Conservation (phyloP, 1,284 basidiomycete species). For the Inonotus hispidus region DNA sequence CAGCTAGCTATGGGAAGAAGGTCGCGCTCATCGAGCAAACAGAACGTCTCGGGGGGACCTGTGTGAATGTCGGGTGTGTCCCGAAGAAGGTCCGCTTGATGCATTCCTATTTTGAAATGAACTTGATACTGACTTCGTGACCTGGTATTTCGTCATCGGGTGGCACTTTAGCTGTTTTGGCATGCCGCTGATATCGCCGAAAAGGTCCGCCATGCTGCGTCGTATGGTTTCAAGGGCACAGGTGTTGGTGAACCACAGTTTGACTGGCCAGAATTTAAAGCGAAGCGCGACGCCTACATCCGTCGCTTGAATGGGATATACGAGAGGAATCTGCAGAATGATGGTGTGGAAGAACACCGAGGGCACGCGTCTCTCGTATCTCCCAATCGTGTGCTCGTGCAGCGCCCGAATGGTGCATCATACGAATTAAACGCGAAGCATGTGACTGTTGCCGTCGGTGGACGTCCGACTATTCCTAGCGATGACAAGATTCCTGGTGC, state of each 20-base stretch:
- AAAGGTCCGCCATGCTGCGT: slow-evolving; percentile 67
- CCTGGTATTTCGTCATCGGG: not conserved
- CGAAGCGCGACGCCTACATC: slow-evolving; percentile 95
- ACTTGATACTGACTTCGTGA: not conserved
- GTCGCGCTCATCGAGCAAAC: slow-evolving; percentile 85
- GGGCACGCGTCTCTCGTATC: slow-evolving; percentile 77
- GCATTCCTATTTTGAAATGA: not conserved
- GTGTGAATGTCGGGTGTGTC: slow-evolving; percentile 92
- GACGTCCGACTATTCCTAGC: slow-evolving; percentile 75
- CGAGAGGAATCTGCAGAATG: slow-evolving; percentile 81
- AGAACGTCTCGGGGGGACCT: slow-evolving; percentile 85
- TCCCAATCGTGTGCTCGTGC: slow-evolving; percentile 62
- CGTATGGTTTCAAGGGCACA: slow-evolving; percentile 68
- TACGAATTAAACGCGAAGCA: slow-evolving; percentile 72
- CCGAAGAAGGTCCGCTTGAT: slow-evolving; percentile 66
- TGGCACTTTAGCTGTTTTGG: slow-evolving; percentile 86
- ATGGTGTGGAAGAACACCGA: slow-evolving; percentile 84
- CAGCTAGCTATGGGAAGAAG: slow-evolving; percentile 91
- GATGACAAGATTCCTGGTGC: slow-evolving; percentile 87
- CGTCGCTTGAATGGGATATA: slow-evolving; percentile 90
- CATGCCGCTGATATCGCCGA: slow-evolving; percentile 93
- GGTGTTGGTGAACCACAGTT: slow-evolving; percentile 59
- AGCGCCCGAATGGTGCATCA: slow-evolving; percentile 51
- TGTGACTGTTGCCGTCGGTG: slow-evolving; percentile 84
- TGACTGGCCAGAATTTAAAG: slow-evolving; percentile 88